These are phyloP conservation scores for Diaporthe ilicicola DNA, from an alignment of 2,329 filamentous ascomycete species.

Conservation along the genomic window DNA sequence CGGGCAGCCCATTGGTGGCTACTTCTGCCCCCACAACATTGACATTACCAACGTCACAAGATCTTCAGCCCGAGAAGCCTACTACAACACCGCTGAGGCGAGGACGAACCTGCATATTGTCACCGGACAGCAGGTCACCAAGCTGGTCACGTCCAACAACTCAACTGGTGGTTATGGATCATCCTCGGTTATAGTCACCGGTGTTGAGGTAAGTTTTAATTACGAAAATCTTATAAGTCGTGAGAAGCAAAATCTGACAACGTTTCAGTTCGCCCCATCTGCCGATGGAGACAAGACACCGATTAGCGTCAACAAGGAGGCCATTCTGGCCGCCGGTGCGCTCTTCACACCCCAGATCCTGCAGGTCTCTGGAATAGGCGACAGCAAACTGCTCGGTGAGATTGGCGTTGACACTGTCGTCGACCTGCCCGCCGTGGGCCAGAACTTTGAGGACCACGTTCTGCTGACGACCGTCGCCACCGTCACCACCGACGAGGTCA, in stretches of 20 bases:
- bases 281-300: slow-evolving; percentile 16
- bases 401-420: slow-evolving; percentile 59
- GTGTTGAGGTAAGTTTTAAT: slow-evolving; percentile 31
- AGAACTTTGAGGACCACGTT: slow-evolving; percentile 50
- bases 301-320: slow-evolving; percentile 44
- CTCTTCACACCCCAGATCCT: slow-evolving; percentile 54
- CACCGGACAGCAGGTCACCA: slow-evolving; percentile 41
- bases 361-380: slow-evolving; percentile 53
- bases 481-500: slow-evolving; percentile 29
- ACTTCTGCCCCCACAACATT: slow-evolving; percentile 37
- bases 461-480: slow-evolving; percentile 24
- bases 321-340: slow-evolving; percentile 52
- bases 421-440: slow-evolving; percentile 69
- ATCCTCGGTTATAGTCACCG: slow-evolving; percentile 30
- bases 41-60: slow-evolving; percentile 40
- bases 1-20: slow-evolving; percentile 35
- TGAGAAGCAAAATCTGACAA: background rate
- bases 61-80: slow-evolving; percentile 40
- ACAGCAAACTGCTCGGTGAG: slow-evolving; percentile 43
- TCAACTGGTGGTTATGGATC: background rate
- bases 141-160: slow-evolving; percentile 33
- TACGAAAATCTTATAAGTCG: background rate
- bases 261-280: slow-evolving; percentile 16
- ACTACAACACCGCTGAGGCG: slow-evolving; percentile 37
- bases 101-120: slow-evolving; percentile 41